Base-by-base conservation (phyloP, 2,329 filamentous ascomycete genomes). In the Colletotrichum acutatum region DNA sequence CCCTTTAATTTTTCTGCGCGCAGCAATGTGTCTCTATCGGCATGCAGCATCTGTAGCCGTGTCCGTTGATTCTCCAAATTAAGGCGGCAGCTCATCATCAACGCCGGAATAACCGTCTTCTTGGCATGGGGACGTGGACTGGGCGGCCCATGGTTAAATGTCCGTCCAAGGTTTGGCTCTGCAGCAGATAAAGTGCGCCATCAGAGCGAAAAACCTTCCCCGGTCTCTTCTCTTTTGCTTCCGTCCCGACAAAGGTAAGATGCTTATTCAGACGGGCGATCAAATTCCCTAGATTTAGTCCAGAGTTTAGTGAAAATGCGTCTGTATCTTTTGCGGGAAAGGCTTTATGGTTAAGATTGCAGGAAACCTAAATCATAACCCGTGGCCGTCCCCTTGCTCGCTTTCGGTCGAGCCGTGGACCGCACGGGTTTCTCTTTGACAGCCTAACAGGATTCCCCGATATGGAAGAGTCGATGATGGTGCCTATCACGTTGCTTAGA, bases 341-440 rank as follows among this genome's bases (percentile, higher is more conserved):
- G 68, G 67, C 64, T 58, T 68, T 63, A 16, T 68, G 68, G 64
- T 62, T 56, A 61, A 62, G 68, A 71, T 68, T 61, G 6, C 42
- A 32, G 52, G 22, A 52, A 24, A 52, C 42, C 42, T 8, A 49
- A 49, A 49, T 42, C 19, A n/a, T n/a, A 49, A 19, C 42, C 42
- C 42, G 42, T 8, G 16, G 42, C 19, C 19, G 42, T 12, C 30
- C 30, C 53, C 16, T 9, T 9, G 46, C 16, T 56, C 37, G 52
- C 28, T 62, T 52, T 63, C 52, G 64, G 34, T 49, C 24, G 22
- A 52, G 58, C 57, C 49, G 49, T 52, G 56, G 22, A 1, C 16
- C 16, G 37, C 64, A 24, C 32, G 57, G 49, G 34, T 61, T 19
- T 6, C 53, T n/a, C 26, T 14, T 42, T 42, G 37, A 42, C 37